Evolutionary conservation across 768 basidiomycete genomes (phyloP), one percentile per base, ranked within the genome.

Genomic region (Suillus subaureus): DNA sequence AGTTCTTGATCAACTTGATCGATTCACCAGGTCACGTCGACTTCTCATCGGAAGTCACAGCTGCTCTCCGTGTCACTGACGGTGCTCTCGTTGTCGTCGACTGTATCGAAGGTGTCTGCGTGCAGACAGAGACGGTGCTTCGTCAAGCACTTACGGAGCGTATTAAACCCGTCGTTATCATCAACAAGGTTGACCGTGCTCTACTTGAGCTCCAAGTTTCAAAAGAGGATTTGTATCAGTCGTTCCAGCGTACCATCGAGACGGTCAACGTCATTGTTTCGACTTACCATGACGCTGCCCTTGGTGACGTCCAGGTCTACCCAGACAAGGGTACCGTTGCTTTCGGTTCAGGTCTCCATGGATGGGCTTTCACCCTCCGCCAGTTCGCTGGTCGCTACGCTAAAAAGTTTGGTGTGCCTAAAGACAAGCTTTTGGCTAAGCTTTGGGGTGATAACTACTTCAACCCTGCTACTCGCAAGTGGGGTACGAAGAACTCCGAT

Each of bases 381-480:
- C 94, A 99, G 79, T 99, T 99, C 79, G 96, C 97, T 60, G 75
- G 77, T 68, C 90, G 96, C 65, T 99, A 99, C 80, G 87, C 93
- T 70, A 99, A 98, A 87, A 98, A 94, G 81, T 99, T 99, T 73
- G 96, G 96, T 88, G 96, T 98, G 23, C 93, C 96, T 82, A 96
- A 96, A 83, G 92, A 93, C 70, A 99, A 99, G 87, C 94, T 99
- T 88, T 97, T 99, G 92, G 72, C 79, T 67, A 96, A 92, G 82
- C 89, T 99, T 56, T 99, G 97, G 97, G 97, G 97, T 62, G 97
- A 99, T 85, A 98, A 98, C 85, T 99, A 83, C 85, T 99, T 99
- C 87, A 99, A 99, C 85, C 93, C 96, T 64, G 85, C 89, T 62
- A 98, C 96, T 45, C 89, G 89, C 79, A 99, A 99, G 82, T 99